Conservation (phyloP, 371 early-diverging fungal species). For the Mucor mucedo region DNA sequence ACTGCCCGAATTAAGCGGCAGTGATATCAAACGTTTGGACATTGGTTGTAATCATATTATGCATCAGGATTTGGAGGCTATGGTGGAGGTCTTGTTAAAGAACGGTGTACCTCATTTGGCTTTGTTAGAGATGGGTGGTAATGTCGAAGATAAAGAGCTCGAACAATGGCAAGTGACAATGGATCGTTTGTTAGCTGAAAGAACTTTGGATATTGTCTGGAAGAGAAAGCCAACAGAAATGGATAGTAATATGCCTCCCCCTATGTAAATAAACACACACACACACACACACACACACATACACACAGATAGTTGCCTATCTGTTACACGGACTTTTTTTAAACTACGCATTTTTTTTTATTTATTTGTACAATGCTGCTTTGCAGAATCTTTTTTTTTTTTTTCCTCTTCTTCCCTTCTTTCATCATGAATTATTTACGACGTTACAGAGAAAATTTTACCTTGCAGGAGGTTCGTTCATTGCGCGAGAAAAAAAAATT, state of each 20-base stretch:
- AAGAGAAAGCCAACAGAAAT: constrained; percentile 38
- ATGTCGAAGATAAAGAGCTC: constrained; percentile 50
- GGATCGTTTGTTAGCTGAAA: constrained; percentile 29
- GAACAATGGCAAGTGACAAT: constrained; percentile 55
- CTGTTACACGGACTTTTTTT: not conserved
- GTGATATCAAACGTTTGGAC: constrained; percentile 49
- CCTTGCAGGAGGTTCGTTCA: constrained; percentile 39
- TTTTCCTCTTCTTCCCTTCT: constrained; percentile 8
- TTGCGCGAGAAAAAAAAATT: too few species aligned
- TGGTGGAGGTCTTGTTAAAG: constrained; percentile 50
- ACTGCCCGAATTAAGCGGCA: constrained; percentile 37
- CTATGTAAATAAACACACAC: not conserved
- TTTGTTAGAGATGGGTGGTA: constrained; percentile 65
- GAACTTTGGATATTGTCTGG: constrained; percentile 34
- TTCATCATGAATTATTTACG: not conserved
- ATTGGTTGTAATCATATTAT: constrained; percentile 62
- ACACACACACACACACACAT: too few species aligned
- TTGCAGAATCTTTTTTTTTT: not conserved
- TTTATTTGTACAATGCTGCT: too few species aligned
- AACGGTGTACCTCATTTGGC: constrained; percentile 51
- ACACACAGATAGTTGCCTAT: not conserved
- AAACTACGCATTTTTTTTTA: not conserved
- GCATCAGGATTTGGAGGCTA: constrained; percentile 48
- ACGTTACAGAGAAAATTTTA: constrained; percentile 28
- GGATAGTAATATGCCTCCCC: constrained; percentile 27